Conservation (phyloP, 805 yeast species). For the Nakazawaea populi region DNA sequence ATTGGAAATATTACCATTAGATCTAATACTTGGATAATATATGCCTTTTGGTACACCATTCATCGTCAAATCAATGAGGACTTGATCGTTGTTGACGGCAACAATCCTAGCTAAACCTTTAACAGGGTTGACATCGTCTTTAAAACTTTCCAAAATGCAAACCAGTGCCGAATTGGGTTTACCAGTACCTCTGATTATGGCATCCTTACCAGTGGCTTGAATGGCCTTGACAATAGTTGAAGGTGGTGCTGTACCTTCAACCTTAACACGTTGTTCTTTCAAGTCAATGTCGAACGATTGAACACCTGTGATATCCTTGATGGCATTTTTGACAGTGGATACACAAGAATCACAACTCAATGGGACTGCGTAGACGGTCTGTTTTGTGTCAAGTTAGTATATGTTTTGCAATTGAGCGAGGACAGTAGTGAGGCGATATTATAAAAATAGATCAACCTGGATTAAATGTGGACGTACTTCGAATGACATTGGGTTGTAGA, state of each 20-base stretch:
- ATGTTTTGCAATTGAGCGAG: too few relatives aligned
- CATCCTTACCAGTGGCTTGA: conserved; percentile 76
- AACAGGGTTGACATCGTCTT: conserved; percentile 49
- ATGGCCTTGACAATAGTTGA: conserved; percentile 63
- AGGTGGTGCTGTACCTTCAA: conserved; percentile 71
- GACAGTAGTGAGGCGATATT: too few relatives aligned
- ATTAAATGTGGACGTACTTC: conserved; percentile 8
- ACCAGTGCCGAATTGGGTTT: conserved; percentile 86
- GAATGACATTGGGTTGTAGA: not conserved
- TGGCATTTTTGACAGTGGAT: conserved; percentile 47
- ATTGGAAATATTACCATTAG: conserved; percentile 68
- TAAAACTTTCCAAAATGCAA: conserved; percentile 75
- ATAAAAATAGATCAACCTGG: too few relatives aligned
- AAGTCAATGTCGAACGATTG: conserved; percentile 51
- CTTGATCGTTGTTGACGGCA: conserved; percentile 44
- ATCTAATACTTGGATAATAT: conserved; percentile 65
- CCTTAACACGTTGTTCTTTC: conserved; percentile 52
- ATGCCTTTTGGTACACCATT: conserved; percentile 61
- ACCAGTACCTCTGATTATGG: conserved; percentile 90
- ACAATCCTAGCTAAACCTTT: conserved; percentile 87
- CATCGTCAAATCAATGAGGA: conserved; percentile 71
- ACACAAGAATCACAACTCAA: conserved; percentile 75
- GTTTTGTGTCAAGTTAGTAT: too few relatives aligned
- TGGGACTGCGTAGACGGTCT: conserved; percentile 82
- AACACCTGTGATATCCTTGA: conserved; percentile 46